Evolutionary conservation across 768 basidiomycete species (phyloP), one percentile per base, ranked within the genome.

Genomic region (Tricholoma sp.): DNA sequence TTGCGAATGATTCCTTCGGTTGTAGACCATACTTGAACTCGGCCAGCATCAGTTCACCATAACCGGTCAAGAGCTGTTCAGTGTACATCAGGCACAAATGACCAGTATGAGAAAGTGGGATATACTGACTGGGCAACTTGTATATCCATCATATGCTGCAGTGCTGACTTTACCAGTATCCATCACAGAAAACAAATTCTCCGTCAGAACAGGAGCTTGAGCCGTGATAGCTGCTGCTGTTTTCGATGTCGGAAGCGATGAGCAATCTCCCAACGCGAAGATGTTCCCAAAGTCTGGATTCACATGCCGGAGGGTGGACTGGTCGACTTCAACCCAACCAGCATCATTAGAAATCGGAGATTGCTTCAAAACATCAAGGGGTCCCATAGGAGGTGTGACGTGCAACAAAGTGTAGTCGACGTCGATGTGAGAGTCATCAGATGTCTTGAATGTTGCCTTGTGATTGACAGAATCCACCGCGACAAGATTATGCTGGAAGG

Each of bases 1-100:
- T 65, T 13, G 80, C 72, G 65, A 99, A 98, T 0, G 90, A 82
- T 73, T 98, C 96, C 62, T 93, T 86, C 1, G 94, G 91, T 65
- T 86, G 82, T 1, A 87, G 73, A 13, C 91, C 94, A 70, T 98
- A 99, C 69, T 90, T 91, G 80, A 98, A 98, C 70, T 98, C 95
- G 28, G 91, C 88, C 53, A 98, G 78, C 83, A 98, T 81, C 41
- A 91, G 70, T 70, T 89, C 78, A 15, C 88, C 89, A 62, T 92
- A 91, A 29, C 88, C 89, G 44, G 89, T 91, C 60, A 92, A 75
- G 7, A 92, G 77, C 89, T 91, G 58, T 28, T 20, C 36, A 11
- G 45, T 29, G 50, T 11, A 48, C 9, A 57, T 56, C 28, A 63
- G 31, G 15, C 32, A 54, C 60, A 12, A 54, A 50, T 15, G 13